Conservation (phyloP, 1,284 basidiomycete species). For the Trametes versicolor region DNA sequence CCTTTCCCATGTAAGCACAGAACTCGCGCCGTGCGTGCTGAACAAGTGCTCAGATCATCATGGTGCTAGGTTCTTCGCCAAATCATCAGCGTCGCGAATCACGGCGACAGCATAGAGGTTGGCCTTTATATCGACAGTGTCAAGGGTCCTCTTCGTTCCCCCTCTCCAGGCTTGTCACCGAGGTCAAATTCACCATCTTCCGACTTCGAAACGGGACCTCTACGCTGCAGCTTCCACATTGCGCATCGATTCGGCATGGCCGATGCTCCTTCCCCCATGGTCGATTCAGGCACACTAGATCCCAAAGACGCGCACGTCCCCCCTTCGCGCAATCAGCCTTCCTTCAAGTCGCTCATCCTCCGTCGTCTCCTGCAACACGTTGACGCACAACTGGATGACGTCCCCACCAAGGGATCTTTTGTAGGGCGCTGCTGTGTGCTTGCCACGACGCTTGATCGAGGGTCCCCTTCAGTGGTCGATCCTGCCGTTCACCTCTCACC, state of each 20-base stretch:
- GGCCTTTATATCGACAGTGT: slow-evolving; percentile 75
- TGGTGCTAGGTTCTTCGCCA: slow-evolving; percentile 82
- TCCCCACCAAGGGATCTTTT: slow-evolving; percentile 52
- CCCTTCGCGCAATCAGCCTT: slow-evolving; percentile 56
- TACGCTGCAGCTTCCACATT: slow-evolving; percentile 69
- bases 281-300: not conserved
- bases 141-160: slow-evolving; percentile 24
- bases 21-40: slow-evolving; percentile 29
- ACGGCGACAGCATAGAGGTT: slow-evolving; percentile 88
- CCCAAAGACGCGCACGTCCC: slow-evolving; percentile 20
- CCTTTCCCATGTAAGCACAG: slow-evolving; percentile 79
- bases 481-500: slow-evolving; percentile 45
- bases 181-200: slow-evolving; percentile 35
- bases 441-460: slow-evolving; percentile 62
- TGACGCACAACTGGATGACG: slow-evolving; percentile 66
- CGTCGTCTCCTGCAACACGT: slow-evolving; percentile 74
- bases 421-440: slow-evolving; percentile 65
- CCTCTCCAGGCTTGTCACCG: slow-evolving; percentile 20
- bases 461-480: slow-evolving; percentile 52
- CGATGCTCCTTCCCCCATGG: slow-evolving; percentile 16
- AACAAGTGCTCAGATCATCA: slow-evolving; percentile 21
- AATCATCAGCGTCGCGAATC: slow-evolving; percentile 72
- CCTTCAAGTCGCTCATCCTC: slow-evolving; percentile 70
- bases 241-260: slow-evolving; percentile 48
- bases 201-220: slow-evolving; percentile 40